Evolutionary conservation across 169 alveolate species (phyloP).

Genomic region (Eimeria praecox): DNA sequence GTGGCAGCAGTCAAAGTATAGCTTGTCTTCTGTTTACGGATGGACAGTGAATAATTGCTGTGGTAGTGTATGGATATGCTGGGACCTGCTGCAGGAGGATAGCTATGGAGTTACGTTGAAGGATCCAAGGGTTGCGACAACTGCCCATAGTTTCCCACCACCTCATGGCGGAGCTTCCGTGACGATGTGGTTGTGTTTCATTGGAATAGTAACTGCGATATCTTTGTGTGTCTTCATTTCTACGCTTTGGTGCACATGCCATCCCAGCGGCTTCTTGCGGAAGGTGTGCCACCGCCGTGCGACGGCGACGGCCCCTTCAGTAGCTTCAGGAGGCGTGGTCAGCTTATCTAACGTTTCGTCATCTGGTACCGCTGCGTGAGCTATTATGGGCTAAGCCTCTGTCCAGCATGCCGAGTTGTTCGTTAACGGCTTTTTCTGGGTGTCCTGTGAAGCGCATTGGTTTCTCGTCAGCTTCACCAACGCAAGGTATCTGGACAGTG

Average conservation of each 20-base stretch:
- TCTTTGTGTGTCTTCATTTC: slow-evolving; percentile 25
- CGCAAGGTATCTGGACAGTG: slow-evolving; percentile 28
- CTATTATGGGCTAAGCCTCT: not conserved
- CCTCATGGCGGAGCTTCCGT: slow-evolving; percentile 34
- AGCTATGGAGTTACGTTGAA: slow-evolving; percentile 3
- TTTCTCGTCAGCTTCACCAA: not conserved
- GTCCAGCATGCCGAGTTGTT: not conserved
- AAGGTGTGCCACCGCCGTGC: slow-evolving; percentile 64
- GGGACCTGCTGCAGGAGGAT: slow-evolving; percentile 42
- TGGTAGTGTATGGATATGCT: slow-evolving; percentile 11
- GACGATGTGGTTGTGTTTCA: slow-evolving; percentile 69
- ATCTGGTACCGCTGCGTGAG: slow-evolving; percentile 32
- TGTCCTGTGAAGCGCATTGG: not conserved
- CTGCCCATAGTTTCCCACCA: not conserved
- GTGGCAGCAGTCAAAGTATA: not conserved
- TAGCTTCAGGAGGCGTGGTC: slow-evolving; percentile 50
- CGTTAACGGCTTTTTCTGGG: not conserved
- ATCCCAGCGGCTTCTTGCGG: slow-evolving; percentile 40
- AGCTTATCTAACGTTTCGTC: slow-evolving; percentile 4
- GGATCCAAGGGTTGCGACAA: not conserved
- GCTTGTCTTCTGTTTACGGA: not conserved
- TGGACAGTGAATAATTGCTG: not conserved
- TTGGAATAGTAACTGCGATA: slow-evolving; percentile 34
- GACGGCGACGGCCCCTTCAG: slow-evolving; percentile 7
- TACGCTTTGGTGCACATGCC: slow-evolving; percentile 67